phyloP scores from a whole-genome alignment of 2,329 filamentous ascomycete genomes.

The Cladorrhinum sp. region DNA sequence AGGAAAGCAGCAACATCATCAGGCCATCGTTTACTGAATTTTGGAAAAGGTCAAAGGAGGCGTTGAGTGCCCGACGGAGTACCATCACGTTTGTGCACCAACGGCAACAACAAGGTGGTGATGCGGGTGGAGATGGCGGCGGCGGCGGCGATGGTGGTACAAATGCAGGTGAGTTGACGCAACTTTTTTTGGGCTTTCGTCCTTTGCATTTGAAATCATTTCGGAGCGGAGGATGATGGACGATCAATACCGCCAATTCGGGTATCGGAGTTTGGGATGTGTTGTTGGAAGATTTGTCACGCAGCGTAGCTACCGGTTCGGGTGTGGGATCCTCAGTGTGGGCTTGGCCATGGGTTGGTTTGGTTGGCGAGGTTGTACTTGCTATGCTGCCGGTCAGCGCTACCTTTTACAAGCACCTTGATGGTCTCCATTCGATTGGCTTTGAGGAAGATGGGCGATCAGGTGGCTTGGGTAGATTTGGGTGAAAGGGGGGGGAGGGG shows the following conservation, averaged over 20 bases:
- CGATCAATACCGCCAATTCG: not conserved
- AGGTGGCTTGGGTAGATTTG: not conserved
- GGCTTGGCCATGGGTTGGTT: not conserved
- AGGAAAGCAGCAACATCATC: slow-evolving; percentile 17
- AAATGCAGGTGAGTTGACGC: not conserved
- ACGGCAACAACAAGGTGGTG: not conserved
- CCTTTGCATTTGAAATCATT: not conserved
- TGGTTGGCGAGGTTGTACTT: not conserved
- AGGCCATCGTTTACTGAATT: slow-evolving; percentile 48
- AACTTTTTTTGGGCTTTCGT: too few species aligned
- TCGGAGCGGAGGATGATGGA: not conserved
- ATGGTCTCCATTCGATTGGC: not conserved
- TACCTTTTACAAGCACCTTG: not conserved
- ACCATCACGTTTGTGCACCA: slow-evolving; percentile 35
- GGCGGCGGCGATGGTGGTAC: not conserved
- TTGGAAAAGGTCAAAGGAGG: slow-evolving; percentile 45
- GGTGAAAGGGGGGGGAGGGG: not conserved
- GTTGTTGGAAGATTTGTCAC: not conserved
- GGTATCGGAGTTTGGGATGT: not conserved
- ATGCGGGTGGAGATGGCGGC: slow-evolving; percentile 23
- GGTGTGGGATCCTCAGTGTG: not conserved
- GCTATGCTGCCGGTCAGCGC: not conserved
- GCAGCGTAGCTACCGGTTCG: not conserved
- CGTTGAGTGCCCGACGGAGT: slow-evolving; percentile 30
- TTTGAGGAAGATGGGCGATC: not conserved